These are phyloP conservation scores for Leccinum imitatum DNA, from an alignment of 768 basidiomycete genomes.

Conservation along the genomic window DNA sequence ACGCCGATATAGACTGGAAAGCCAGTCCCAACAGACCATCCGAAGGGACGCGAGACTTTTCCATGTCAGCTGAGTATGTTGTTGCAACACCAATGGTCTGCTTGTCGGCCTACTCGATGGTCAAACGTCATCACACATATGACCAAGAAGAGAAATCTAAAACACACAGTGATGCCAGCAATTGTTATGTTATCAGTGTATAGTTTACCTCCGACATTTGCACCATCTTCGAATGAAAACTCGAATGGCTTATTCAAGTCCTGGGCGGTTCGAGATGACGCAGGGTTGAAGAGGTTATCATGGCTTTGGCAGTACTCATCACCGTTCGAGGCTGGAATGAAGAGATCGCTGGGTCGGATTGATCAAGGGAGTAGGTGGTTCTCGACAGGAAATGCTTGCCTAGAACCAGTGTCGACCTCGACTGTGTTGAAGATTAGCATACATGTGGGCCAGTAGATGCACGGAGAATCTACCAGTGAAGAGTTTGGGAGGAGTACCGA, in stretches of 20 bases:
- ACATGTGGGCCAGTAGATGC: no score
- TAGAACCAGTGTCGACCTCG: no score
- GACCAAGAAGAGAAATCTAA: background rate
- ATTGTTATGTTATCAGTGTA: background rate
- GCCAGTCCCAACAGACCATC: background rate
- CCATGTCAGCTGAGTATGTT: background rate
- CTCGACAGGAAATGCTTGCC: no score
- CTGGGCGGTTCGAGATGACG: background rate
- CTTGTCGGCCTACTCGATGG: background rate
- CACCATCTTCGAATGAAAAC: background rate
- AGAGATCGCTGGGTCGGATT: no score
- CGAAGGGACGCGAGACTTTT: rapidly evolving
- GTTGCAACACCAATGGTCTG: background rate
- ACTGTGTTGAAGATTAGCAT: no score
- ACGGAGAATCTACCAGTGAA: no score
- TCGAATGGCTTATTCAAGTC: background rate
- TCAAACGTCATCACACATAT: background rate
- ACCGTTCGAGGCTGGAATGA: no score
- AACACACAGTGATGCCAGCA: background rate
- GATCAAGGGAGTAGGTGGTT: no score
- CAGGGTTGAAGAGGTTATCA: background rate
- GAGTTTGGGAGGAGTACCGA: no score
- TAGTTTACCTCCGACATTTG: background rate
- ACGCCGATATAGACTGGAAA: background rate
- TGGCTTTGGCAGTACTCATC: no score